Conservation (phyloP, 1,284 basidiomycete species). For the Cutaneotrichosporon dermatis region DNA sequence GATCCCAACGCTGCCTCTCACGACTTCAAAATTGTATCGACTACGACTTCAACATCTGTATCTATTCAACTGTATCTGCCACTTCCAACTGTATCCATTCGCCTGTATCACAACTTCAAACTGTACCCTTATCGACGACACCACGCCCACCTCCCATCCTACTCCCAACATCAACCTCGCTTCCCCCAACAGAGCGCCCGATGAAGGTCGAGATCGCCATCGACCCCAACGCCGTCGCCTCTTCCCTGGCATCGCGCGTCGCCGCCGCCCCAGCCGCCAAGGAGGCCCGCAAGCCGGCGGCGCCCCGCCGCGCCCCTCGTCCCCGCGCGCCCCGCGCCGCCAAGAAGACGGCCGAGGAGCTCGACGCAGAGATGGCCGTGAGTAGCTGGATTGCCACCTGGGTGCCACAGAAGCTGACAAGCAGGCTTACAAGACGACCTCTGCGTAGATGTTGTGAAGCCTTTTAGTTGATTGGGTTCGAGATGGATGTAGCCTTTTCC, state of each 20-base stretch:
- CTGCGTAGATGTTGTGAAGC: constrained; percentile 4
- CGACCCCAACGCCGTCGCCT: constrained; percentile 68
- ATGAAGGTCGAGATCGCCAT: constrained; percentile 98
- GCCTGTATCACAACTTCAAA: not conserved
- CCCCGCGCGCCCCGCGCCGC: constrained; percentile 48
- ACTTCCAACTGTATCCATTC: not conserved
- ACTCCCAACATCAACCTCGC: not conserved
- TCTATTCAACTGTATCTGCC: not conserved
- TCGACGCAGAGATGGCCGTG: constrained; percentile 64
- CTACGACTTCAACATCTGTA: not conserved
- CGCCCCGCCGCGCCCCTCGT: constrained; percentile 51
- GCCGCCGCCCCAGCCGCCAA: constrained; percentile 52
- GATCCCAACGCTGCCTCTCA: not conserved
- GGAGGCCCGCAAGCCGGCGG: constrained; percentile 45
- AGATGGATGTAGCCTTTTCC: constrained; percentile 1
- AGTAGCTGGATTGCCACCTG: constrained; percentile 49
- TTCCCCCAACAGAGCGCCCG: constrained; percentile 67
- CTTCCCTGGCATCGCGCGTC: constrained; percentile 59
- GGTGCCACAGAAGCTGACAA: not conserved
- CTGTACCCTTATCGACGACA: not conserved
- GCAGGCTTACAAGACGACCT: constrained; percentile 38
- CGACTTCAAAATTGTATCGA: not conserved
- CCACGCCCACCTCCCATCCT: not conserved
- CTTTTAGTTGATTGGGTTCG: not conserved
- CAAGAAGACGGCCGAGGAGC: constrained; percentile 56